Evolutionary conservation across 2,329 filamentous ascomycete genomes (phyloP), one percentile per base, ranked within the genome.

Genomic region (Alternaria panax): DNA sequence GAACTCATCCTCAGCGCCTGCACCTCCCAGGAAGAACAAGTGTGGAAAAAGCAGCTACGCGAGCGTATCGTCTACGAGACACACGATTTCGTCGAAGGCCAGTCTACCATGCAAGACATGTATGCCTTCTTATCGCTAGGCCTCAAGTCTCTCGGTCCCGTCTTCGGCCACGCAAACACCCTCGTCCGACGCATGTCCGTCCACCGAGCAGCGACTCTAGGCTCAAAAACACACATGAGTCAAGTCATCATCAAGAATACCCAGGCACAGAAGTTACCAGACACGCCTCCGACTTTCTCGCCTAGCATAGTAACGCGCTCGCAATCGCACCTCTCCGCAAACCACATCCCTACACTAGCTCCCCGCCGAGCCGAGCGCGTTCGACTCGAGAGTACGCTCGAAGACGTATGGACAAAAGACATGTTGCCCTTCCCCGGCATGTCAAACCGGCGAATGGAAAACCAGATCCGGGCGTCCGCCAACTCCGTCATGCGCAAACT

Each of bases 201-300:
- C 62, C 91, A 94, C 67, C 86, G 92, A 60, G 87, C 92, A 27
- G 89, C 90, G 2, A 92, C 92, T 0, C 83, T 93, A 24, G 88
- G 90, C 16, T 83, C 88, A 14, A 91, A 88, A 67, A 85, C 86
- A 14, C 84, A 88, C 40, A 77, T 90, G 52, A 90, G 86, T 63
- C 91, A 95, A 71, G 88, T 97, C 51, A 90, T 96, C 47, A 87
- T 97, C 72, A 94, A 92, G 73, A 96, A 96, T 71, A 97, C 93
- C 0, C 89, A 89, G 68, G 85, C 87, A 2, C 82, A 87, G 46
- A 89, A 88, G 67, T 86, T 89, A 42, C 75, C 80, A 7, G 78
- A 85, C 5, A 75, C 82, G 16, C 77, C 83, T 36, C 73, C 63
- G 14, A 79, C 76, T 27, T 80, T 78, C 63, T 79, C 66, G 56